Evolutionary conservation across 2,329 filamentous ascomycete species (phyloP).

Genomic region (Aspergillus sp.): DNA sequence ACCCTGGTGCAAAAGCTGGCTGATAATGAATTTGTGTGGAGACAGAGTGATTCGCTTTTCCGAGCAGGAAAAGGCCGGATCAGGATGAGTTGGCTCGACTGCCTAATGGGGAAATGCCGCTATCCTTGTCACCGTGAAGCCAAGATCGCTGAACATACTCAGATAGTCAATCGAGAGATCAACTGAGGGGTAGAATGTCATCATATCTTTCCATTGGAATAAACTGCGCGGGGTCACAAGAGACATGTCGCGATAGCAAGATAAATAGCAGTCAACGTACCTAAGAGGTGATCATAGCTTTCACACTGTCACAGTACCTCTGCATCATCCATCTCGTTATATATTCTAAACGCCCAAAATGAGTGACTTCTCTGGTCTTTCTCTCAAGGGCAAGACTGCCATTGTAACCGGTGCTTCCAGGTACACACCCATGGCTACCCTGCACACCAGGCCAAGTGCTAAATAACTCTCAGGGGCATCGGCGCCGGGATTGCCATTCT

Average conservation of each 20-base stretch:
- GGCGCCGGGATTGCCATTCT: conserved; percentile 65
- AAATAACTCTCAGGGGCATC: conserved; percentile 52
- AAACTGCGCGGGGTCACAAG: too few relatives aligned
- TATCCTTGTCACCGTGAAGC: too few relatives aligned
- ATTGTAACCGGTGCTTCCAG: conserved; percentile 39
- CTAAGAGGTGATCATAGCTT: not conserved
- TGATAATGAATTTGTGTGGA: not conserved
- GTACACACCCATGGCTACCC: not conserved
- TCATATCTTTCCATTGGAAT: too few relatives aligned
- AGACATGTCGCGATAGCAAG: too few relatives aligned
- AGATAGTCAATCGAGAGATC: too few relatives aligned
- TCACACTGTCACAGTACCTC: not conserved
- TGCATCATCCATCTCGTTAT: not conserved
- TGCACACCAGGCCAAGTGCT: not conserved
- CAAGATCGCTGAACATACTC: too few relatives aligned
- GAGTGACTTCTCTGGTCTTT: not conserved
- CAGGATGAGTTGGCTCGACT: too few relatives aligned
- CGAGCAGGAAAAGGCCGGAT: too few relatives aligned
- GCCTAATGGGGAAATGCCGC: too few relatives aligned
- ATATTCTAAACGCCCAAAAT: not conserved
- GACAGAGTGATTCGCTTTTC: not conserved
- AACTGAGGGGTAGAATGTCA: too few relatives aligned
- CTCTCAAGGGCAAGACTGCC: conserved; percentile 26
- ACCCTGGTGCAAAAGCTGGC: not conserved
- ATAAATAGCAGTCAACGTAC: too few relatives aligned